Evolutionary conservation across 192 early-diverging fungal species (phyloP).

Genomic region (Backusella macrospora): DNA sequence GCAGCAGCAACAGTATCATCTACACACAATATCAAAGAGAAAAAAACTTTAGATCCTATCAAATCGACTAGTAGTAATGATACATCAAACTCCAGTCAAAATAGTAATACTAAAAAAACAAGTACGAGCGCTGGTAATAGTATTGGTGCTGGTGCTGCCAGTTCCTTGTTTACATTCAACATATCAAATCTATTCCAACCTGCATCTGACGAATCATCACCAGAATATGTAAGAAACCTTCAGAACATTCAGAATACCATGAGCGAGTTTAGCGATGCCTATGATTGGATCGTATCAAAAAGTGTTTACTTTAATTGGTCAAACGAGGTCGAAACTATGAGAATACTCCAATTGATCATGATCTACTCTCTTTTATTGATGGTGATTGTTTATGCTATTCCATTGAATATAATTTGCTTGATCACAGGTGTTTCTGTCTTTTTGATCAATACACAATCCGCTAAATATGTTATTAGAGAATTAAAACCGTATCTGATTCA

Average conservation of each 20-base stretch:
- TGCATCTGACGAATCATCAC: conserved; percentile 40
- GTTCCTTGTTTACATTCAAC: conserved; percentile 19
- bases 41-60: neutral
- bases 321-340: conserved; percentile 45
- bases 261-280: conserved; percentile 57
- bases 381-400: conserved; percentile 45
- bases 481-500: conserved; percentile 3
- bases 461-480: conserved; percentile 32
- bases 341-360: conserved; percentile 46
- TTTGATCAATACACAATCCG: conserved; percentile 61
- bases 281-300: conserved; percentile 45
- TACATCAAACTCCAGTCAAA: neutral
- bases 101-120: neutral
- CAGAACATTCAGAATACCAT: conserved; percentile 81
- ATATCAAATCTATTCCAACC: neutral
- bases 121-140: neutral
- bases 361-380: conserved; percentile 39
- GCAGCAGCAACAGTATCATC: too few relatives aligned
- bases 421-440: conserved; percentile 59
- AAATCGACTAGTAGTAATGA: neutral
- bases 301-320: conserved; percentile 54
- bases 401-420: conserved; percentile 51
- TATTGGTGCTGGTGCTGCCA: neutral
- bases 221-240: conserved; percentile 69
- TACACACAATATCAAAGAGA: neutral